phyloP scores from a whole-genome alignment of 441 rosid species.

The Eruca vesicaria region DNA sequence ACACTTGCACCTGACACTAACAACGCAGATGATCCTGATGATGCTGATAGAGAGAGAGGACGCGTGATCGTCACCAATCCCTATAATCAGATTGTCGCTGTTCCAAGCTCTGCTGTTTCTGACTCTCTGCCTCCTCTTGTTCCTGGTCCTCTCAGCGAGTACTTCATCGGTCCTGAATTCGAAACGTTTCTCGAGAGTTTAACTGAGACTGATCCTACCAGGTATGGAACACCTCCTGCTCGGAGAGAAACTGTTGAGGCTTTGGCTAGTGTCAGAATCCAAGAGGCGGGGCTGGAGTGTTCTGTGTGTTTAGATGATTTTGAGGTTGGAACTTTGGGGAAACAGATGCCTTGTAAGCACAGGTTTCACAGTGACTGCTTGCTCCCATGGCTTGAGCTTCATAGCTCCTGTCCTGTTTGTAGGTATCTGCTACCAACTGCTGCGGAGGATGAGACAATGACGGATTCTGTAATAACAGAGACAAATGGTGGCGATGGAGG shows the following conservation, averaged over 20 bases:
- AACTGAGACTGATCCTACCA: conserved; percentile 54
- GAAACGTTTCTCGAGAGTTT: conserved; percentile 54
- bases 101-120: conserved; percentile 55
- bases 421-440: conserved; percentile 43
- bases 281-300: conserved; percentile 42
- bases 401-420: conserved; percentile 64
- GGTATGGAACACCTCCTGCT: conserved; percentile 63
- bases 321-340: conserved; percentile 42
- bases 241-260: conserved; percentile 53
- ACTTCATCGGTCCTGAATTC: conserved; percentile 59
- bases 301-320: conserved; percentile 58
- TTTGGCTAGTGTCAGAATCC: conserved; percentile 41
- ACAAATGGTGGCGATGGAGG: conserved; percentile 25
- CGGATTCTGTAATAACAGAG: background rate
- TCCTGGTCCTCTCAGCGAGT: conserved; percentile 53
- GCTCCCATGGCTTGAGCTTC: conserved; percentile 63
- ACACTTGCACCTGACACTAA: conserved; percentile 40
- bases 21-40: conserved; percentile 29
- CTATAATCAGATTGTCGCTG: conserved; percentile 52
- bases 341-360: conserved; percentile 61
- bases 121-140: conserved; percentile 22
- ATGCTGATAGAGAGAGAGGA: conserved; percentile 38
- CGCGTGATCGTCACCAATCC: conserved; percentile 68
- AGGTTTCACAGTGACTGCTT: conserved; percentile 54
- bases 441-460: conserved; percentile 40